Evolutionary conservation across 257 asterid species (phyloP).

Genomic region (Plantago major): DNA sequence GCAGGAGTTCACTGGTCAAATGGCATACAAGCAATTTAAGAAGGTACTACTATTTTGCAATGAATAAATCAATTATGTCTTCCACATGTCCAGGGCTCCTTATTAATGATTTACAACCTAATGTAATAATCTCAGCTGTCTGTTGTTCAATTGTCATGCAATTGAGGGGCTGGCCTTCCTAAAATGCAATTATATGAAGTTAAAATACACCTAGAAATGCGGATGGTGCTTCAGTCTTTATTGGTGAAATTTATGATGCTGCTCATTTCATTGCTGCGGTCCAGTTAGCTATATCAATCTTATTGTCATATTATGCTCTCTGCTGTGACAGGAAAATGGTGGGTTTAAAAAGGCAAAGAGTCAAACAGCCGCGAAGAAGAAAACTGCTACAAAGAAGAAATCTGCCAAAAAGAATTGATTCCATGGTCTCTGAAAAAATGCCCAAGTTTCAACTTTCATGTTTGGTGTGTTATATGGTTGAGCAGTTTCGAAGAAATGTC

Average conservation of each 20-base stretch:
- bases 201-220: background rate
- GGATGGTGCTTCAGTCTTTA: too few relatives aligned
- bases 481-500: too few relatives aligned
- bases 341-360: conserved; percentile 40
- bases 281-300: background rate
- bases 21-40: conserved; percentile 60
- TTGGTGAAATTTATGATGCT: background rate
- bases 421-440: background rate
- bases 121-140: conserved; percentile 14
- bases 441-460: background rate
- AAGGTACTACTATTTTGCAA: conserved; percentile 42
- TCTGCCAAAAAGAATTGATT: conserved; percentile 44
- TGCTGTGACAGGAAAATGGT: conserved; percentile 56
- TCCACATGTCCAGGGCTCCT: background rate
- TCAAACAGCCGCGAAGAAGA: conserved; percentile 40
- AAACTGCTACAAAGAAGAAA: conserved; percentile 36
- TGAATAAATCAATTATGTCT: background rate
- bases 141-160: background rate
- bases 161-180: conserved; percentile 6
- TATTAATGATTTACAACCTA: conserved; percentile 1
- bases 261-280: background rate
- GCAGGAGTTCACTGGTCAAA: conserved; percentile 67
- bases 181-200: background rate
- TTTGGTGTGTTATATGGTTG: too few relatives aligned
- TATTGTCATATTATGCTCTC: background rate